These are phyloP conservation scores for Sphagnum contortum DNA, from an alignment of 225 moss, liverwort and hornwort species.

Conservation along the genomic window DNA sequence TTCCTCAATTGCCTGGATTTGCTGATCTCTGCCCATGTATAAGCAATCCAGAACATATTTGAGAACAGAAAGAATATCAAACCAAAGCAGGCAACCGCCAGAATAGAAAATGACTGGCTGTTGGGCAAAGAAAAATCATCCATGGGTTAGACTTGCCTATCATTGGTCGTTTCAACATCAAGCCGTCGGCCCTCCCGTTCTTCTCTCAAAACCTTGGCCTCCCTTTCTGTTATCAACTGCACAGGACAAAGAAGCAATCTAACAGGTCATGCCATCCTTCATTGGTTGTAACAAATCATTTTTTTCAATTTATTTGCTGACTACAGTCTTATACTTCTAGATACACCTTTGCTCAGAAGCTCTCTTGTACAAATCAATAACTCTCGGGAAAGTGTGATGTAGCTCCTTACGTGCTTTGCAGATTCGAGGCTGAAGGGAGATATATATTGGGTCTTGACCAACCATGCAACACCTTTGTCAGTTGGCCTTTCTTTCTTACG, in stretches of 20 bases:
- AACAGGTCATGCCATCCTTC: too few relatives aligned
- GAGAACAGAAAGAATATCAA: neutral
- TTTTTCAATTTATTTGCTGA: too few relatives aligned
- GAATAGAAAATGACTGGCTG: too few relatives aligned
- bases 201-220: slow-evolving; percentile 91
- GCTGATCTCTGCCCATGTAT: slow-evolving; percentile 62
- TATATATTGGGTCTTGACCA: slow-evolving; percentile 98
- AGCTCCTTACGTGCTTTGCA: slow-evolving; percentile 76
- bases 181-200: slow-evolving; percentile 85
- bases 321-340: too few relatives aligned
- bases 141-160: slow-evolving; percentile 35
- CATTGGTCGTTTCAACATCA: slow-evolving; percentile 56
- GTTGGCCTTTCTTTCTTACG: slow-evolving; percentile 98
- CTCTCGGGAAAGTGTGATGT: too few relatives aligned
- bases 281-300: too few relatives aligned
- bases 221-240: slow-evolving; percentile 94
- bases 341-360: too few relatives aligned
- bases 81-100: neutral
- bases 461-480: slow-evolving; percentile 99
- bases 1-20: slow-evolving; percentile 90
- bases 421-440: slow-evolving; percentile 97
- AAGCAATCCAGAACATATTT: too few relatives aligned
- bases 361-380: too few relatives aligned
- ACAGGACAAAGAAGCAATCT: slow-evolving; percentile 1
- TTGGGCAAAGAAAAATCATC: too few relatives aligned